Percentiles rank a stretch among this genome's conserved stretches.
These are phyloP conservation scores for Hypoxylon intermedium DNA, from an alignment of 495 filamentous ascomycete genomes.

Conservation along the genomic window DNA sequence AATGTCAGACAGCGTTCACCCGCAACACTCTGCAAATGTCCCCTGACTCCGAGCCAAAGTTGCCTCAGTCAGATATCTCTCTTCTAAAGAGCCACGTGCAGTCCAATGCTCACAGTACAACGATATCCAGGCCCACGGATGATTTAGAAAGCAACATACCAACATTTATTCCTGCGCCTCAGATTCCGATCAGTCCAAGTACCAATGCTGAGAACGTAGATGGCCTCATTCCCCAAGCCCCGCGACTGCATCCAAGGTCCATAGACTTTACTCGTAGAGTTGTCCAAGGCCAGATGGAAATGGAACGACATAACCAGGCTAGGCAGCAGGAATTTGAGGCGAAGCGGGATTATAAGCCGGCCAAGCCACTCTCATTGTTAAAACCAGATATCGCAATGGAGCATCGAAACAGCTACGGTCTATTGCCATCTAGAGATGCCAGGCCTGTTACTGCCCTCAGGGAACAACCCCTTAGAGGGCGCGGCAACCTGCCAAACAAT, in stretches of 20 bases:
- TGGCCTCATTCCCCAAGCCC: neutral
- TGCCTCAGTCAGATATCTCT: neutral
- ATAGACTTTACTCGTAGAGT: conserved; percentile 24
- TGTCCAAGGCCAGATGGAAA: conserved; percentile 6
- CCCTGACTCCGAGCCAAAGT: conserved; percentile 1
- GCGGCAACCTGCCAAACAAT: neutral
- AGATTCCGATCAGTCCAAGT: conserved; percentile 3
- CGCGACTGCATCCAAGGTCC: conserved; percentile 14
- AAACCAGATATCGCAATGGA: neutral
- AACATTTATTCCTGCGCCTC: neutral
- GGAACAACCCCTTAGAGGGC: neutral
- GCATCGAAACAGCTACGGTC: neutral
- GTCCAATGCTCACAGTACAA: neutral
- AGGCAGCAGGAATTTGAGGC: neutral
- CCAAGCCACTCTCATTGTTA: neutral
- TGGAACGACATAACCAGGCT: neutral
- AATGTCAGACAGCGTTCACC: neutral
- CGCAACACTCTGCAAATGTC: neutral
- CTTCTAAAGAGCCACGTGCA: neutral
- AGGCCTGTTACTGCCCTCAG: neutral
- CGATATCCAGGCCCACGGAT: neutral
- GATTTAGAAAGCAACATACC: neutral
- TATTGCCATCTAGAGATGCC: neutral
- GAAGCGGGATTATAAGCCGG: neutral
- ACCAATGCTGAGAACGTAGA: conserved; percentile 1